phyloP scores from a whole-genome alignment of 1,139 yeast genomes.

The Geotrichum carabidarum region DNA sequence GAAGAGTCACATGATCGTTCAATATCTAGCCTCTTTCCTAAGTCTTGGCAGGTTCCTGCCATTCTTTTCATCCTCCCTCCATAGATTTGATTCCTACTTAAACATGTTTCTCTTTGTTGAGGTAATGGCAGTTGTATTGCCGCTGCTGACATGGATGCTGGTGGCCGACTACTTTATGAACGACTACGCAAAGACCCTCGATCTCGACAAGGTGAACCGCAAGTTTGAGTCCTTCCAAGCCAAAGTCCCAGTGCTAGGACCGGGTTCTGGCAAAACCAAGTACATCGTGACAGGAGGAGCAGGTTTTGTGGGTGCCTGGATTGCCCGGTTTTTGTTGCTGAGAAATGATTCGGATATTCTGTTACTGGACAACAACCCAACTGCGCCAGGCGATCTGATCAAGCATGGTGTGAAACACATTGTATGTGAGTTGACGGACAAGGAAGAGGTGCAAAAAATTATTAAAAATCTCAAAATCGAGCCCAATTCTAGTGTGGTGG shows the following conservation, averaged over 20 bases:
- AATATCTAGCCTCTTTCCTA: too few relatives aligned
- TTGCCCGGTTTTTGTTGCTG: slow-evolving; percentile 31
- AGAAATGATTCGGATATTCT: slow-evolving; percentile 28
- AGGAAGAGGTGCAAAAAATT: slow-evolving; percentile 19
- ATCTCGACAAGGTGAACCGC: slow-evolving; percentile 11
- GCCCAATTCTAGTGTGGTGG: slow-evolving; percentile 14
- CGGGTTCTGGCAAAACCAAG: slow-evolving; percentile 3
- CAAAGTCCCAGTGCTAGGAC: slow-evolving; percentile 11
- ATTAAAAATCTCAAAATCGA: neutral
- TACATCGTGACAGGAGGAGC: slow-evolving; percentile 35
- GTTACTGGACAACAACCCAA: slow-evolving; percentile 24
- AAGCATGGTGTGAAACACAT: slow-evolving; percentile 27
- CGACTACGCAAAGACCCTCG: slow-evolving; percentile 15
- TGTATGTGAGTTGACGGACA: slow-evolving; percentile 23
- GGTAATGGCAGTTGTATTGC: slow-evolving; percentile 7
- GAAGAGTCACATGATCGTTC: too few relatives aligned
- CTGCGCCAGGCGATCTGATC: slow-evolving; percentile 29
- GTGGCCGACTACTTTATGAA: slow-evolving; percentile 14
- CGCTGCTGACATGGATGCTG: slow-evolving; percentile 6
- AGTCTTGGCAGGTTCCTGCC: neutral
- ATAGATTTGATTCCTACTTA: neutral
- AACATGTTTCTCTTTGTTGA: slow-evolving; percentile 17
- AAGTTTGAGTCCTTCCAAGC: slow-evolving; percentile 11
- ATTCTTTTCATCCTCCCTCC: neutral
- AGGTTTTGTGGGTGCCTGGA: slow-evolving; percentile 37